Conservation (phyloP, 1,139 yeast genomes). For the Yamadazyma oceani region DNA sequence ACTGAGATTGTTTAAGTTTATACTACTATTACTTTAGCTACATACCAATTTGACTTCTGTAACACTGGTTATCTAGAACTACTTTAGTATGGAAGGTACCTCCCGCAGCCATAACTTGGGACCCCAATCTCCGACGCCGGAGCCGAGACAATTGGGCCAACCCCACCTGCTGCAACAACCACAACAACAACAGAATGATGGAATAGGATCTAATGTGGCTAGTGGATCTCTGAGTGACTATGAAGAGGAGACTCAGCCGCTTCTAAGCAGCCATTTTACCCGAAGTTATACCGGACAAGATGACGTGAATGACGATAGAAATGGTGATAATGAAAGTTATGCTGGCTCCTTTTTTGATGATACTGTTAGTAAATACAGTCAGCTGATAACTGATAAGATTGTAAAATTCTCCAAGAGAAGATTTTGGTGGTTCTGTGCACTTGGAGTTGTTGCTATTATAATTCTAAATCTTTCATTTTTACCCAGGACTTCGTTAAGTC, state of each 20-base stretch:
- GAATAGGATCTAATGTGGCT: background rate
- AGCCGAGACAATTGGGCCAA: no score
- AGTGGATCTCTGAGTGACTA: conserved; percentile 5
- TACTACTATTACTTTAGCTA: no score
- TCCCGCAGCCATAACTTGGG: no score
- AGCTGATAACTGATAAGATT: conserved; percentile 16
- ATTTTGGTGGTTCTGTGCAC: conserved; percentile 53
- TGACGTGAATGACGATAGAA: conserved; percentile 2
- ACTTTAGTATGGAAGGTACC: no score
- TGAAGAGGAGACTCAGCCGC: conserved; percentile 7
- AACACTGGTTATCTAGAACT: no score
- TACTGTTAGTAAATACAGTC: conserved; percentile 7
- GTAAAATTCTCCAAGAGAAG: conserved; percentile 31
- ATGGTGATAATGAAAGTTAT: conserved; percentile 2
- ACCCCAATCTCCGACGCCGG: no score
- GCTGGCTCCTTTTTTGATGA: conserved; percentile 3
- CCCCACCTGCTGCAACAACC: no score
- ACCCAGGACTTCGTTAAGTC: conserved; percentile 81
- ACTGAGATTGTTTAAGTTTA: no score
- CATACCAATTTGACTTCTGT: no score
- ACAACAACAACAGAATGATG: background rate
- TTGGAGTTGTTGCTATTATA: conserved; percentile 54
- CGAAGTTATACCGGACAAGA: background rate
- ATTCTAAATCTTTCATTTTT: conserved; percentile 70
- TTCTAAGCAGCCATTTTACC: conserved; percentile 7